phyloP scores from a whole-genome alignment of 169 alveolate species.

The Plasmodium gaboni region DNA sequence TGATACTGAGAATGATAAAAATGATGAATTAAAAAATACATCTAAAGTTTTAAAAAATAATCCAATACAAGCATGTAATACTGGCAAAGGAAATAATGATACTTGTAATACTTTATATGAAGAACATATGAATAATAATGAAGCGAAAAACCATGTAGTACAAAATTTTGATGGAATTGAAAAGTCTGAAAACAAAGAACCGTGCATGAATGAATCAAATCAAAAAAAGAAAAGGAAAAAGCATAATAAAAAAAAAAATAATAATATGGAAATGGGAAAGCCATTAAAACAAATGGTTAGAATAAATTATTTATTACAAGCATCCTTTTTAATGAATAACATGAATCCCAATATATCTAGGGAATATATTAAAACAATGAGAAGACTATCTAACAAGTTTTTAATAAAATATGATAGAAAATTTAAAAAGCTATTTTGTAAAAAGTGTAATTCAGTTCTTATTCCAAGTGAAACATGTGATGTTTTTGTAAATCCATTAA shows the following conservation, averaged over 20 bases:
- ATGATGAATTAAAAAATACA: constrained; percentile 4
- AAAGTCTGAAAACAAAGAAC: constrained; percentile 9
- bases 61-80: background rate
- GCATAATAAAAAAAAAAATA: constrained; percentile 40
- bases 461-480: constrained; percentile 73
- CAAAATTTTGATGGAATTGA: constrained; percentile 17
- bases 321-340: constrained; percentile 63
- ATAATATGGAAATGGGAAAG: constrained; percentile 17
- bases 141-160: constrained; percentile 10
- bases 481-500: constrained; percentile 56
- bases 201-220: constrained; percentile 19
- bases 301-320: constrained; percentile 72
- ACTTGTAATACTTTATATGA: constrained; percentile 3
- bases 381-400: constrained; percentile 66
- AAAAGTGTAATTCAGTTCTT: constrained; percentile 75
- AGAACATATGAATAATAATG: background rate
- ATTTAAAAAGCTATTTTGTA: constrained; percentile 72
- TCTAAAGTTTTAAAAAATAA: background rate
- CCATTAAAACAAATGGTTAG: constrained; percentile 74
- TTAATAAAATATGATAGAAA: constrained; percentile 68
- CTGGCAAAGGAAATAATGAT: constrained; percentile 2
- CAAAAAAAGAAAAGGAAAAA: constrained; percentile 25
- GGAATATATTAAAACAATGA: constrained; percentile 74
- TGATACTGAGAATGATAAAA: background rate
- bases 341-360: constrained; percentile 49